Conservation (phyloP, 768 basidiomycete species). For the Tulasnella calospora region DNA sequence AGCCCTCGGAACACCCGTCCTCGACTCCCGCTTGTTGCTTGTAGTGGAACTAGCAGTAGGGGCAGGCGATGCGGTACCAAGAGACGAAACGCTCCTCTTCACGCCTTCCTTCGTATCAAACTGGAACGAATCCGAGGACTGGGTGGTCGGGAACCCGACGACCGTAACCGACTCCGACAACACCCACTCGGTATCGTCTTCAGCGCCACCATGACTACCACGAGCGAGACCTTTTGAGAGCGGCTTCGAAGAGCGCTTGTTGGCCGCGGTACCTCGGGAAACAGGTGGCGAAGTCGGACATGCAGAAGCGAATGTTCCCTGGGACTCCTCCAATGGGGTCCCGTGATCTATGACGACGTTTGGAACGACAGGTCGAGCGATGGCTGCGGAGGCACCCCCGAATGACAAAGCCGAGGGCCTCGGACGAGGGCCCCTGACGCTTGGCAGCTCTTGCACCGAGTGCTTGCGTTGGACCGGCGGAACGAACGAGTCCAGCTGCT, state of each 20-base stretch:
- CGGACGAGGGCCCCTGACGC: not conserved
- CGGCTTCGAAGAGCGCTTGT: not conserved
- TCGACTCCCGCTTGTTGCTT: not conserved
- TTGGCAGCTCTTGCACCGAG: not conserved
- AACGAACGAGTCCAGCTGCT: not conserved
- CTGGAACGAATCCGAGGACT: not conserved
- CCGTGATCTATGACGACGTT: not conserved
- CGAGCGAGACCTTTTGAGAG: not conserved
- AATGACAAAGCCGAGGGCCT: not conserved
- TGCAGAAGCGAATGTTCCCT: not conserved
- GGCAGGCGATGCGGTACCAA: not conserved
- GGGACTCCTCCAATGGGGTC: not conserved
- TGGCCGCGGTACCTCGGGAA: not conserved
- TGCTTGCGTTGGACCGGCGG: not conserved
- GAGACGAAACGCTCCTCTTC: not conserved
- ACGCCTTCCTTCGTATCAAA: conserved; percentile 6
- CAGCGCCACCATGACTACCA: not conserved
- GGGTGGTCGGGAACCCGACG: not conserved
- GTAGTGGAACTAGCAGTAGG: not conserved
- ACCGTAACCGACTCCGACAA: not conserved
- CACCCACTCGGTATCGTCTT: not conserved
- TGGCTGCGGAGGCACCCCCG: not conserved
- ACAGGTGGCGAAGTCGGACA: not conserved
- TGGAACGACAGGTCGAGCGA: not conserved
- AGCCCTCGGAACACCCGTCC: no score